phyloP scores from a whole-genome alignment of 2,329 filamentous ascomycete species.

The Didymella glomerata region DNA sequence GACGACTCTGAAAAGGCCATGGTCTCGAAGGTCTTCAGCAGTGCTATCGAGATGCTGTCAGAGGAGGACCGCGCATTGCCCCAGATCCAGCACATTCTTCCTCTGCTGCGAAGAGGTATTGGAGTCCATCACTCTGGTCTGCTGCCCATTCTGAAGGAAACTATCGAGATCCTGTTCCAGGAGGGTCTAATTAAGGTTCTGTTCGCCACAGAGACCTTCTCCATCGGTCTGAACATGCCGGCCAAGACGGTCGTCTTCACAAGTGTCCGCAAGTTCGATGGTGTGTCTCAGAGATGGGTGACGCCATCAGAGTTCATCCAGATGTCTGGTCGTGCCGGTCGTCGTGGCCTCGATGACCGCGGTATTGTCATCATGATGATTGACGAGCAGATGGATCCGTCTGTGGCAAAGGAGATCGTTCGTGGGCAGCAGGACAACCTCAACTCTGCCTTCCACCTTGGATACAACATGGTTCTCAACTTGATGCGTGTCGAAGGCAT shows the following conservation, averaged over 20 bases:
- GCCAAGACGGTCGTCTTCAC: conserved; percentile 99
- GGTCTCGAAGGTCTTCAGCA: conserved; percentile 93
- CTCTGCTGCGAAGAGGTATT: conserved; percentile 87
- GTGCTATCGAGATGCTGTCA: conserved; percentile 89
- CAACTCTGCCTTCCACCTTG: conserved; percentile 96
- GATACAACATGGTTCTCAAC: conserved; percentile 99
- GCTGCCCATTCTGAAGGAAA: conserved; percentile 95
- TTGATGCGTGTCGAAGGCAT: conserved; percentile 98
- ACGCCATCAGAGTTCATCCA: conserved; percentile 97
- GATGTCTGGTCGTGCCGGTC: conserved; percentile 96
- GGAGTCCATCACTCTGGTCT: conserved; percentile 97
- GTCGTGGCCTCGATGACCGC: conserved; percentile 95
- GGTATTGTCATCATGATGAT: conserved; percentile 99
- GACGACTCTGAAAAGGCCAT: conserved; percentile 94
- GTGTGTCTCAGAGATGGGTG: conserved; percentile 78
- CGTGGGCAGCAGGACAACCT: conserved; percentile 96
- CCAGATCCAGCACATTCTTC: conserved; percentile 90
- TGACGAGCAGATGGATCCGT: conserved; percentile 92
- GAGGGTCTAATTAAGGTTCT: conserved; percentile 97
- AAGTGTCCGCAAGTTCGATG: conserved; percentile 94
- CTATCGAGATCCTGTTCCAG: conserved; percentile 98
- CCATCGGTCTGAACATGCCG: conserved; percentile 98
- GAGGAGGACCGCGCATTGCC: conserved; percentile 89
- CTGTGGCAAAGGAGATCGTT: conserved; percentile 92
- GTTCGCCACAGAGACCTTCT: conserved; percentile 98